Base-by-base conservation (phyloP, 1,284 basidiomycete genomes). In the Cutaneotrichosporon sp. region DNA sequence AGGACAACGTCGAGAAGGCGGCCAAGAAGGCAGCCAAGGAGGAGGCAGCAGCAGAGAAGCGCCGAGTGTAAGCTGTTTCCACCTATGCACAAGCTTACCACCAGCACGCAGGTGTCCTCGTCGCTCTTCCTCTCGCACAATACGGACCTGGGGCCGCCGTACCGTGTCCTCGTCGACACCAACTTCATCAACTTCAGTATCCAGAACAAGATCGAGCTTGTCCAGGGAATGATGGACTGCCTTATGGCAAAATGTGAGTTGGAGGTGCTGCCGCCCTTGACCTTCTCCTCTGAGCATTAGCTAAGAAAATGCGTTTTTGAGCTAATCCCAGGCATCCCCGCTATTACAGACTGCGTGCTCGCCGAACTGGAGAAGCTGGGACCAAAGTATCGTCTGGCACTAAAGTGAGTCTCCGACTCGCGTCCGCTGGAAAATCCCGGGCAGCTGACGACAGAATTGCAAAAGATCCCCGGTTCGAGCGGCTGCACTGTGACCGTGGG, bases 141-240 rank as follows among this genome's bases (percentile, higher is more conserved):
- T 73, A 87, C 88, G 16, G 88, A 93, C 11, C 86, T 99, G 27
- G 93, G 90, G 0, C 96, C 96, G 0, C 96, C 96, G 0, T 99
- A 98, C 72, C 85, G 94, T 24, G 89, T 99, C 10, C 82, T 99
- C 38, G 91, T 99, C 53, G 96, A 99, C 76, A 99, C 96, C 68
- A 99, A 99, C 75, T 99, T 99, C 69, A 97, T 99, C 81, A 98
- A 98, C 72, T 94, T 98, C 73, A 90, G 87, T 61, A 80, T 99
- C 45, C 94, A 98, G 77, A 98, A 98, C 78, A 97, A 97, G 75
- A 80, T 99, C 62, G 96, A 99, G 74, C 81, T 98, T 42, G 81
- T 97, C 19, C 86, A 88, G 67, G 92, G 90, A 14, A 97, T 99
- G 96, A 97, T 98, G 93, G 96, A 98, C 72, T 97, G 93, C 66